phyloP scores from a whole-genome alignment of 164 flowering plant genomes.

The Protea cynaroides region DNA sequence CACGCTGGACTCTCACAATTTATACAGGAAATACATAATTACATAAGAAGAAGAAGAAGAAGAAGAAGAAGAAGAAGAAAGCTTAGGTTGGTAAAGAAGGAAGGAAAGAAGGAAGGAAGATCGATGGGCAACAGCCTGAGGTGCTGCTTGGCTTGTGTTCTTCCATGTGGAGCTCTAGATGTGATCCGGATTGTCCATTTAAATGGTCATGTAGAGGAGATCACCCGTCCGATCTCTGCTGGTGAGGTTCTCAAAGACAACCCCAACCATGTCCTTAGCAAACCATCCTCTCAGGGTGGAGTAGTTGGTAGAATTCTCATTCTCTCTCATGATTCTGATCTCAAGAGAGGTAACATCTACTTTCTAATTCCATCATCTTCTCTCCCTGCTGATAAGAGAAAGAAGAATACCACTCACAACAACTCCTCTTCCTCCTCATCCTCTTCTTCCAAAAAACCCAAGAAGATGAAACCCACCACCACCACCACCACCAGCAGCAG shows the following conservation, averaged over 20 bases:
- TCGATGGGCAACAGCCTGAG: slow-evolving; percentile 58
- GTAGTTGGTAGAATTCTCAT: slow-evolving; percentile 50
- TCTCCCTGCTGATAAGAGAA: slow-evolving; percentile 29
- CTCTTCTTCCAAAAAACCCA: background rate
- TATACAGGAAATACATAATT: background rate
- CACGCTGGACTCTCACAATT: no score
- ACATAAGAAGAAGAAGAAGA: background rate
- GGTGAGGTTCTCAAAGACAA: slow-evolving; percentile 58
- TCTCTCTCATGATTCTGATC: slow-evolving; percentile 68
- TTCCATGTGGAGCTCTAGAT: slow-evolving; percentile 65
- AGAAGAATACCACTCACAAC: background rate
- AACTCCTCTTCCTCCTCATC: slow-evolving; percentile 6
- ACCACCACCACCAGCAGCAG: background rate
- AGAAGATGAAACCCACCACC: slow-evolving; percentile 13
- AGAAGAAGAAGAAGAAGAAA: slow-evolving; percentile 1
- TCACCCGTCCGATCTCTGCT: slow-evolving; percentile 58
- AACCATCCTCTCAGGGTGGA: slow-evolving; percentile 52
- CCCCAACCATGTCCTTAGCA: slow-evolving; percentile 73
- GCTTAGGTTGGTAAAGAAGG: background rate
- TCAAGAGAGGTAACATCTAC: slow-evolving; percentile 78
- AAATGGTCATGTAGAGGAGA: slow-evolving; percentile 73
- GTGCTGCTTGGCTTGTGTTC: slow-evolving; percentile 66
- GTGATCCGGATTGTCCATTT: slow-evolving; percentile 67
- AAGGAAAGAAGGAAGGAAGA: background rate
- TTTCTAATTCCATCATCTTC: slow-evolving; percentile 66